phyloP scores from a whole-genome alignment of 2,329 filamentous ascomycete genomes.

The Colletotrichum sp. region DNA sequence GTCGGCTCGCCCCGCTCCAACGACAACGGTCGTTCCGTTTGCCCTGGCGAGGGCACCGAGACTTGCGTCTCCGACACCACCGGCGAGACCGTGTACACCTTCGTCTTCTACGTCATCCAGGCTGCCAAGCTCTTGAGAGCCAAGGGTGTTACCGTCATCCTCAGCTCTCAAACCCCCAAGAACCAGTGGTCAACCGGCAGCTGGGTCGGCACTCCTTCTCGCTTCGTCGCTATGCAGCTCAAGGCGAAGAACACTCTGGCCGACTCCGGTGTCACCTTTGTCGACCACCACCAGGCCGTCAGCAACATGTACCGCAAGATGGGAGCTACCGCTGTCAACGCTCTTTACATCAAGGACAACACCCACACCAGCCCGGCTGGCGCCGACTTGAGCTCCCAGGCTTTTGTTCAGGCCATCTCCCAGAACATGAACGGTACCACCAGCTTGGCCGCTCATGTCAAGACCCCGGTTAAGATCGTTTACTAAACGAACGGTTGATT shows the following conservation, averaged over 20 bases:
- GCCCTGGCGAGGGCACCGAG: constrained; percentile 58
- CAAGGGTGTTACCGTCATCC: constrained; percentile 66
- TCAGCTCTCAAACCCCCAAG: constrained; percentile 60
- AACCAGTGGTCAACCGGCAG: constrained; percentile 66
- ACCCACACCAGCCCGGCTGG: constrained; percentile 65
- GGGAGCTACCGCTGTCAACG: constrained; percentile 54
- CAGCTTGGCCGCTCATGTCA: constrained; percentile 28
- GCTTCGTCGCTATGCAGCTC: constrained; percentile 60
- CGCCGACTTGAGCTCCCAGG: constrained; percentile 59
- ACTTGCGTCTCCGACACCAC: constrained; percentile 56
- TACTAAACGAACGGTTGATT: neutral
- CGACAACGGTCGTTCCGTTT: constrained; percentile 70
- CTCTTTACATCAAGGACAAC: constrained; percentile 64
- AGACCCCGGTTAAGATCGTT: constrained; percentile 22
- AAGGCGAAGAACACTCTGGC: constrained; percentile 33
- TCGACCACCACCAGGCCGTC: constrained; percentile 64
- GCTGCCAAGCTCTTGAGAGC: constrained; percentile 57
- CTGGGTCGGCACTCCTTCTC: constrained; percentile 50
- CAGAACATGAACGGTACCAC: constrained; percentile 34
- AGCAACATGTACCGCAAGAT: constrained; percentile 58
- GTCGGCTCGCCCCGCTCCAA: constrained; percentile 58
- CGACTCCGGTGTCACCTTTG: constrained; percentile 51
- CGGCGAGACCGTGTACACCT: constrained; percentile 64
- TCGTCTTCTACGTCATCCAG: constrained; percentile 63
- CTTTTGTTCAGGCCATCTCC: constrained; percentile 46